A percentile compares a stretch with the other conserved stretches of the same genome.
Evolutionary conservation across 2,329 filamentous ascomycete genomes (phyloP).

Genomic region (Nakataea oryzae): DNA sequence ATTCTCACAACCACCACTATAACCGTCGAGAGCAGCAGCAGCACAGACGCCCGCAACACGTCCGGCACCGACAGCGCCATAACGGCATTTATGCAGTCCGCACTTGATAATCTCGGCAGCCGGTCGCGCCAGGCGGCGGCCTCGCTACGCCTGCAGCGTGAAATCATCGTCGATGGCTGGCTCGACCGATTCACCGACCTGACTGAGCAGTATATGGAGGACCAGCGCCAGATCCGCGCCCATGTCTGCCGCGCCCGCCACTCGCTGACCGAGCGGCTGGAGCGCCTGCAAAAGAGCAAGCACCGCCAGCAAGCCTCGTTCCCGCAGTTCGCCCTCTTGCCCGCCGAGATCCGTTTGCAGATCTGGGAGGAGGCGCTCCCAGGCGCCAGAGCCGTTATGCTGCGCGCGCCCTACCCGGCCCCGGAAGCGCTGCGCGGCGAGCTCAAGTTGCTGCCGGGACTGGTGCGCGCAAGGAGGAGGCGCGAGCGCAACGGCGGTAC

Average conservation of each 20-base stretch:
- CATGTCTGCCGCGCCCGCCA: neutral
- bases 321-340: constrained; percentile 9
- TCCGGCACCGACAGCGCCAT: neutral
- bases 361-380: constrained; percentile 10
- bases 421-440: neutral
- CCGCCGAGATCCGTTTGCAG: constrained; percentile 12
- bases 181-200: neutral
- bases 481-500: too few relatives aligned
- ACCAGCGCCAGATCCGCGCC: constrained; percentile 3
- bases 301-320: constrained; percentile 5
- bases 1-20: neutral
- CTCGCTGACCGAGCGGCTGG: neutral
- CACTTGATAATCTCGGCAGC: neutral
- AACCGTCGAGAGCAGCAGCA: neutral
- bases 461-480: neutral
- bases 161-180: constrained; percentile 4
- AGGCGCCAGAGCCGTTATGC: constrained; percentile 4
- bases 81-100: neutral
- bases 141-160: constrained; percentile 2
- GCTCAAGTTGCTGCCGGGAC: neutral
- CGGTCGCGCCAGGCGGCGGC: neutral
- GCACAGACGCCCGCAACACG: neutral
- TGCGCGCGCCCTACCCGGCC: neutral
- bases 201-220: neutral
- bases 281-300: neutral